Evolutionary conservation across 2,329 filamentous ascomycete species (phyloP), one percentile per base, ranked within the genome.

Genomic region (Emmonsiellopsis sp.): DNA sequence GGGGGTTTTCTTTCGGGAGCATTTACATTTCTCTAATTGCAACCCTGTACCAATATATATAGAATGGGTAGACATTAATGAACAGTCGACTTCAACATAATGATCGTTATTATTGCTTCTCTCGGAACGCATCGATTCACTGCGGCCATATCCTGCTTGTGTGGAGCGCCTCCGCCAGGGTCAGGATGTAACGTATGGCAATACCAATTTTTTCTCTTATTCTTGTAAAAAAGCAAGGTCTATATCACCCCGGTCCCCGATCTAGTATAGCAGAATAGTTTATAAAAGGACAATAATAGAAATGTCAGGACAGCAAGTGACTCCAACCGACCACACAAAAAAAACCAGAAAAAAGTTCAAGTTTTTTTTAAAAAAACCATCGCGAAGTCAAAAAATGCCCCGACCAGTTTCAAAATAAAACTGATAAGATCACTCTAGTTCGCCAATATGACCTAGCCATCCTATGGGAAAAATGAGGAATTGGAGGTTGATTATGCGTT

Each of bases 401-500:
- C 20, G 5, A 26, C 20, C 20, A 26, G 20, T 26, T 26, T 26
- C n/a, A 26, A 26, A 26, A 26, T 26, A 26, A 26, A 26, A 26
- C 20, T 26, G 20, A 35, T 42, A 51, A 35, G 51, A 50, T 71
- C 62, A 61, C 59, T 74, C 70, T 73, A 63, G 71, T 72, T 69
- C 71, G 71, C 71, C 70, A 74, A 73, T 74, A 73, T 74, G 71
- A 74, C 71, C 71, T 66, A 62, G 57, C 70, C 70, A 73, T 68
- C 67, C 70, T 70, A 70, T 72, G 60, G 62, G 15, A 35, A 48
- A 49, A 43, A 54, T 50, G 42, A 58, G 65, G 66, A 64, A 67
- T 63, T 73, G 71, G 70, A 72, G 71, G 71, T 73, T 74, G 71
- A 74, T 73, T 74, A 73, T 73, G 71, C 71, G 71, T 73, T 71